Percentiles rank a stretch among this genome's conserved stretches.
phyloP scores from a whole-genome alignment of 805 yeast species.

The Kodamaea sagamina region DNA sequence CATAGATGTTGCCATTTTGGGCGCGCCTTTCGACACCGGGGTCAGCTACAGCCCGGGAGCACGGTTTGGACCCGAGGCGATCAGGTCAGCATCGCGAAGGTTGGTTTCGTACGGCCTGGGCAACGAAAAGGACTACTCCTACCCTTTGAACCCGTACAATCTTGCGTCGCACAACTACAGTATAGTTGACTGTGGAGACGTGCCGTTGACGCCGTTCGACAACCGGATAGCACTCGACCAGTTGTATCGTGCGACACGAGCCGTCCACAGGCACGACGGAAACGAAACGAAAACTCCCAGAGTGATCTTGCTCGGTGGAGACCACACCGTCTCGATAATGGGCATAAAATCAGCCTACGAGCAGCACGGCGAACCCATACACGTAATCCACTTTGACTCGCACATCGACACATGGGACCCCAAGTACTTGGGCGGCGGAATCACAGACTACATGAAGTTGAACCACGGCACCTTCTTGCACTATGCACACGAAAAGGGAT shows the following conservation, averaged over 20 bases:
- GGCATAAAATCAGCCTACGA: slow-evolving; percentile 54
- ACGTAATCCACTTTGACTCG: slow-evolving; percentile 65
- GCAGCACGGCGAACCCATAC: slow-evolving; percentile 42
- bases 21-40: slow-evolving; percentile 62
- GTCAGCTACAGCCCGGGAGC: slow-evolving; percentile 59
- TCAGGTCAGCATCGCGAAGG: slow-evolving; percentile 49
- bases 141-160: slow-evolving; percentile 54
- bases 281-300: slow-evolving; percentile 29
- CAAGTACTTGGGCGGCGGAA: slow-evolving; percentile 59
- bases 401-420: slow-evolving; percentile 77
- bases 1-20: slow-evolving; percentile 56
- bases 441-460: slow-evolving; percentile 55
- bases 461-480: slow-evolving; percentile 74
- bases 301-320: slow-evolving; percentile 60
- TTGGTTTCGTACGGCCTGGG: slow-evolving; percentile 34
- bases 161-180: slow-evolving; percentile 34
- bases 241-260: slow-evolving; percentile 56
- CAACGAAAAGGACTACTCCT: slow-evolving; percentile 8
- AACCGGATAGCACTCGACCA: slow-evolving; percentile 63
- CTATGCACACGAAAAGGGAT: slow-evolving; percentile 69
- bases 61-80: slow-evolving; percentile 58
- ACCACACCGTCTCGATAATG: slow-evolving; percentile 58
- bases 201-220: slow-evolving; percentile 69
- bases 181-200: slow-evolving; percentile 65
- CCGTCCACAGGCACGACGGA: slow-evolving; percentile 43